These are phyloP conservation scores for Rhizodiscina lignyota DNA, from an alignment of 495 filamentous ascomycete species.

Conservation along the genomic window DNA sequence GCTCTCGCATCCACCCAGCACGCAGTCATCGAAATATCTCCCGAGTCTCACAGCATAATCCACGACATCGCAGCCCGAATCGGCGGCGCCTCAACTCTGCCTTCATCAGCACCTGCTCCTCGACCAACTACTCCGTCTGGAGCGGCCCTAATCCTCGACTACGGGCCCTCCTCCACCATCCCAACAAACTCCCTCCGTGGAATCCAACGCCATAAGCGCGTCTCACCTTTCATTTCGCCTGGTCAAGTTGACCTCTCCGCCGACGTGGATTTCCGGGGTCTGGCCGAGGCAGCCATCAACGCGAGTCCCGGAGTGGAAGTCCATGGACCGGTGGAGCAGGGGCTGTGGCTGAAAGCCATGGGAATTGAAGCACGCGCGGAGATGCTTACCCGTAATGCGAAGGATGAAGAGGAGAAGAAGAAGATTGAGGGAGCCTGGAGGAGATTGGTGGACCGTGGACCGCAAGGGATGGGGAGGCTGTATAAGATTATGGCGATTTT, in stretches of 20 bases:
- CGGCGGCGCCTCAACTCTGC: conserved; percentile 43
- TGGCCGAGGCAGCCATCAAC: conserved; percentile 64
- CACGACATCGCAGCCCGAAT: conserved; percentile 74
- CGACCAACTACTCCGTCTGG: conserved; percentile 42
- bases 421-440: conserved; percentile 59
- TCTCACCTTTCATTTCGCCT: conserved; percentile 59
- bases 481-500: conserved; percentile 89
- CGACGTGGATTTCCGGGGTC: conserved; percentile 77
- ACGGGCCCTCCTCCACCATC: conserved; percentile 63
- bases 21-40: conserved; percentile 73
- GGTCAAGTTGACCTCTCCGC: conserved; percentile 74
- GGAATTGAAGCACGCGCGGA: conserved; percentile 66
- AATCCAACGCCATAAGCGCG: conserved; percentile 53
- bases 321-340: conserved; percentile 85
- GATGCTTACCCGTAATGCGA: conserved; percentile 32
- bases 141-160: conserved; percentile 84
- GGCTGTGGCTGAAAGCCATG: conserved; percentile 56
- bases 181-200: conserved; percentile 79
- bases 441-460: conserved; percentile 60
- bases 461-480: conserved; percentile 75
- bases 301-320: conserved; percentile 71
- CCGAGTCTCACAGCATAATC: conserved; percentile 62
- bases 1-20: conserved; percentile 44
- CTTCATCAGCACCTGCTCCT: conserved; percentile 30
- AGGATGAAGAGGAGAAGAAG: conserved; percentile 21